Evolutionary conservation across 345 rosid species (phyloP).

Genomic region (Schrenkiella parvula): DNA sequence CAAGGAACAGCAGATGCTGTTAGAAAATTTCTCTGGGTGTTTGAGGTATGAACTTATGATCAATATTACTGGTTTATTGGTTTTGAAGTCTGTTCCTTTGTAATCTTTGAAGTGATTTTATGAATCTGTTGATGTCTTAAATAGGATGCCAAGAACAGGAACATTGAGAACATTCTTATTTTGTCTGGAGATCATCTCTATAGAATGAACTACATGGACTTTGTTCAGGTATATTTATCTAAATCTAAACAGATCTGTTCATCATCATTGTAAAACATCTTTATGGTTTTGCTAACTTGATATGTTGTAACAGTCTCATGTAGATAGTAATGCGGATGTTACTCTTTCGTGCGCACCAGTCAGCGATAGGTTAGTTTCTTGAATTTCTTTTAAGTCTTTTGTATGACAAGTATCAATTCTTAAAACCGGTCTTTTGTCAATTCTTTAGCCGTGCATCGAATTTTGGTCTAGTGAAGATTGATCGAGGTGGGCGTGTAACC

Average conservation of each 20-base stretch:
- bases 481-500: slow-evolving; percentile 51
- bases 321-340: slow-evolving; percentile 22
- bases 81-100: not conserved
- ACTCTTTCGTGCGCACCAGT: slow-evolving; percentile 32
- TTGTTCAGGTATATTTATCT: slow-evolving; percentile 53
- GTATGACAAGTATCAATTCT: not conserved
- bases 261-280: not conserved
- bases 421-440: not conserved
- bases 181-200: slow-evolving; percentile 89
- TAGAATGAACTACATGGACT: slow-evolving; percentile 90
- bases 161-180: slow-evolving; percentile 78
- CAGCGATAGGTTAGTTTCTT: slow-evolving; percentile 23
- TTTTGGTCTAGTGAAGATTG: slow-evolving; percentile 74
- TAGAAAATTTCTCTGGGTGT: slow-evolving; percentile 75
- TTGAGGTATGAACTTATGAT: slow-evolving; percentile 50
- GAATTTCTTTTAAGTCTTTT: not conserved
- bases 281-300: not conserved
- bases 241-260: not conserved
- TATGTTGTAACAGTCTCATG: slow-evolving; percentile 23
- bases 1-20: slow-evolving; percentile 98
- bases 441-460: slow-evolving; percentile 67
- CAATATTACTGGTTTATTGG: not conserved
- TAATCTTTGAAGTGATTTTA: not conserved
- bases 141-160: slow-evolving; percentile 74
- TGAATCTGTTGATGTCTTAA: slow-evolving; percentile 8